Base-by-base conservation (phyloP, 192 early-diverging fungal genomes). In the Phycomyces nitens region DNA sequence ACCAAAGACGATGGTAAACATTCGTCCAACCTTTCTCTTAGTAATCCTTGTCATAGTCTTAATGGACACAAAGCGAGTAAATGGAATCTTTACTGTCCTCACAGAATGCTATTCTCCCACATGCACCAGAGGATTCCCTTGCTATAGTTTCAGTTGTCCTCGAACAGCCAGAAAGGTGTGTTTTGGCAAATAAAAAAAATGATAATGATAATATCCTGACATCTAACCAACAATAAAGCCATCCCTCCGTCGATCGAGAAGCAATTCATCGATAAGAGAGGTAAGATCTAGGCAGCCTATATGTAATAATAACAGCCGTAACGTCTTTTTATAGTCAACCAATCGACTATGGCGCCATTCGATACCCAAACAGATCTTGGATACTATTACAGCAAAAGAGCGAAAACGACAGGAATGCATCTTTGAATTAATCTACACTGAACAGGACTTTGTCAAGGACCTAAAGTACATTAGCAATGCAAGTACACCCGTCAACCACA, bases 41-140 rank as follows among this genome's bases (percentile, higher is more conserved):
- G n/a, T n/a, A n/a, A n/a, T n/a, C n/a, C n/a, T n/a, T n/a, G n/a
- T n/a, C n/a, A n/a, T 47, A 47, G 44, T 18, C 12, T 18, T 47
- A 11, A 47, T 18, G 12, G 12, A 47, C 11, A 47, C 44, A 2
- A 47, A 47, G 12, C 12, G 18, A 18, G 44, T 89, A 20, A 90
- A 87, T 62, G 96, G 96, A 27, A 87, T 98, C 0, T 94, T 95
- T 78, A 94, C 92, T 1, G 79, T 90, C 29, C 76, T 97, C 59
- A 89, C 95, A 0, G 89, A 91, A 64, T 98, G 96, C 72, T 98
- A 97, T 72, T 97, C 94, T 24, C 91, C 94, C 0, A 96, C 93
- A 0, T 98, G 96, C 71, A 83, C 90, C 0, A 73, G 77, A 21
- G 89, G 86, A 41, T 86, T 80, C 58, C 75, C 89, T 2, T 98